phyloP scores from a whole-genome alignment of 2,329 filamentous ascomycete genomes.

The Aspergillus ochraceoroseus region DNA sequence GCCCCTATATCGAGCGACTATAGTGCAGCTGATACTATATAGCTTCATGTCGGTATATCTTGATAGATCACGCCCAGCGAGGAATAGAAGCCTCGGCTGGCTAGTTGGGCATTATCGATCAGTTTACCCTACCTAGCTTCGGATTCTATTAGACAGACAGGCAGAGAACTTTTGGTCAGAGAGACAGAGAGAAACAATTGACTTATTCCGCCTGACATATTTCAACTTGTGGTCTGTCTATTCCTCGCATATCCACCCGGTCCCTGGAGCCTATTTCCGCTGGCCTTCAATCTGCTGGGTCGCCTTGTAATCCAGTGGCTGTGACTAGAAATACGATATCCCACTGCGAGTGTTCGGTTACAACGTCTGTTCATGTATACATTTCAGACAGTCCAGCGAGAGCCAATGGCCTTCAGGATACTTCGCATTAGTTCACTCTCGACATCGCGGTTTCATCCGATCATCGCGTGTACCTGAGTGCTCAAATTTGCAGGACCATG shows the following conservation, averaged over 20 bases:
- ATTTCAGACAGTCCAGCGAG: constrained; percentile 8
- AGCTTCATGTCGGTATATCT: constrained; percentile 65
- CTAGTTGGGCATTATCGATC: constrained; percentile 38
- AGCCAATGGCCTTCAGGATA: constrained; percentile 2
- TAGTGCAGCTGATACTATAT: constrained; percentile 53
- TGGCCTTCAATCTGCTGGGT: constrained; percentile 23
- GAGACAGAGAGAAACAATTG: constrained; percentile 35
- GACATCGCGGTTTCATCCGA: neutral
- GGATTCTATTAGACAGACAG: constrained; percentile 71
- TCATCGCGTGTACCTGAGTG: neutral
- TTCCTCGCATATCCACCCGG: constrained; percentile 22
- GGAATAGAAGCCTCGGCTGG: constrained; percentile 44
- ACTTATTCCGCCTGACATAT: constrained; percentile 36
- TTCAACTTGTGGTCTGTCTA: constrained; percentile 27
- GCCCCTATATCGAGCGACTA: constrained; percentile 39
- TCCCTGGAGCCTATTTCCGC: constrained; percentile 17
- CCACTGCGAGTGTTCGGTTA: constrained; percentile 6
- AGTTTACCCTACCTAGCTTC: constrained; percentile 67
- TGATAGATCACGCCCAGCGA: constrained; percentile 62
- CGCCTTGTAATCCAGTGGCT: constrained; percentile 28
- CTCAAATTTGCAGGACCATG: neutral
- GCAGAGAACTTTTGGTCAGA: constrained; percentile 39
- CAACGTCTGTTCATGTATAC: constrained; percentile 16
- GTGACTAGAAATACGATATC: constrained; percentile 19
- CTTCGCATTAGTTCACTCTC: neutral